These are phyloP conservation scores for Ormosia semicastrata DNA, from an alignment of 306 rosid genomes.

Conservation along the genomic window DNA sequence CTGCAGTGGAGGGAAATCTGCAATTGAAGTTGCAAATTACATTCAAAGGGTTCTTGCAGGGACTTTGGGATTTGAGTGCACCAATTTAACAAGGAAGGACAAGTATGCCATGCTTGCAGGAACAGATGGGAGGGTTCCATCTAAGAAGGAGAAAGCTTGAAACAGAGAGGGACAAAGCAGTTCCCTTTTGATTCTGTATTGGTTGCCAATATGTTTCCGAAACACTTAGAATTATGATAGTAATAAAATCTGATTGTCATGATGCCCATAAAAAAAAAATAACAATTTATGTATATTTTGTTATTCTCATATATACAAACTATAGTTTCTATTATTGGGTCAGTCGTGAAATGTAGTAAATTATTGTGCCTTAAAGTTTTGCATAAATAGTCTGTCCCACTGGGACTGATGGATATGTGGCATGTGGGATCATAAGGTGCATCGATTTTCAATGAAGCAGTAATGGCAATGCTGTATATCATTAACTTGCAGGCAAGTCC, in stretches of 20 bases:
- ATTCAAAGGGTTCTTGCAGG: constrained; percentile 82
- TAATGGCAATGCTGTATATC: constrained; percentile 3
- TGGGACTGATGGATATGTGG: background rate
- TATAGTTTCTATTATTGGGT: constrained; percentile 19
- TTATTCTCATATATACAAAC: constrained; percentile 21
- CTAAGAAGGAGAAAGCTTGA: constrained; percentile 49
- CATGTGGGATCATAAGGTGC: constrained; percentile 32
- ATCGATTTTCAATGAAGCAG: constrained; percentile 4
- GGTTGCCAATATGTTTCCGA: constrained; percentile 6
- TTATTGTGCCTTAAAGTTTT: background rate
- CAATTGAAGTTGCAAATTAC: constrained; percentile 87
- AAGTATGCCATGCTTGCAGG: constrained; percentile 84
- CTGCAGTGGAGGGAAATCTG: constrained; percentile 69
- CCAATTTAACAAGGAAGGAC: constrained; percentile 81
- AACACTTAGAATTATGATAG: constrained; percentile 27
- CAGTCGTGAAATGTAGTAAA: constrained; percentile 10
- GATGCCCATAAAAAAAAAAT: background rate
- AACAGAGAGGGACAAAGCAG: background rate
- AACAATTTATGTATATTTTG: constrained; percentile 30
- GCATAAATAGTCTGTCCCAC: background rate
- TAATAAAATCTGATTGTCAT: constrained; percentile 36
- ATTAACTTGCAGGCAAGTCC: constrained; percentile 28
- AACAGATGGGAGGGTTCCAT: constrained; percentile 75
- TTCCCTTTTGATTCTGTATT: constrained; percentile 1
- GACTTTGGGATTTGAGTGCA: constrained; percentile 89